phyloP scores from a whole-genome alignment of 306 rosid species.

The Casuarina glauca region DNA sequence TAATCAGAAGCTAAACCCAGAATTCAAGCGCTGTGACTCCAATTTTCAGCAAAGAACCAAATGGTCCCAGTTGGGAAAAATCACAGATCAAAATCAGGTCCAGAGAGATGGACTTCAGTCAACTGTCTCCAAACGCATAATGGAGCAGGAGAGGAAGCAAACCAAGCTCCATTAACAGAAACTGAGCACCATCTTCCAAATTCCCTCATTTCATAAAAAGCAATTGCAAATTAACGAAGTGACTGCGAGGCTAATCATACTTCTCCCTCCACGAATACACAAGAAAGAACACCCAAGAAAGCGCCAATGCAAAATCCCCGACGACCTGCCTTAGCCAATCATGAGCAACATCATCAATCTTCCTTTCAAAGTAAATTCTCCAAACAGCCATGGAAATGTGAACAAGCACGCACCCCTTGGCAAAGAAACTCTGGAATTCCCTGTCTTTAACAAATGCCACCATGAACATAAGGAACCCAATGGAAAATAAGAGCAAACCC shows the following conservation, averaged over 20 bases:
- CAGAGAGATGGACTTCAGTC: not conserved
- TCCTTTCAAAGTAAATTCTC: conserved; percentile 71
- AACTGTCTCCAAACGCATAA: not conserved
- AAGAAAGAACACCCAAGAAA: conserved; percentile 79
- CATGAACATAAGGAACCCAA: conserved; percentile 81
- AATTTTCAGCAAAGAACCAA: conserved; percentile 1
- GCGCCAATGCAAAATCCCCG: conserved; percentile 76
- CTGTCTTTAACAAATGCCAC: conserved; percentile 76
- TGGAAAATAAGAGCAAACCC: conserved; percentile 64
- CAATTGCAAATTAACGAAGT: not conserved
- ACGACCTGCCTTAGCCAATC: conserved; percentile 74
- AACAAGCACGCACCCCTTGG: conserved; percentile 80
- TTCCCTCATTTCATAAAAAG: not conserved
- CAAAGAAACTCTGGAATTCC: conserved; percentile 86
- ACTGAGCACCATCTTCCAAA: not conserved
- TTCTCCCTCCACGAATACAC: conserved; percentile 82
- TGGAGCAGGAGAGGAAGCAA: not conserved
- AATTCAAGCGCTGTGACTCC: conserved; percentile 2
- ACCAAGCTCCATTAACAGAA: not conserved
- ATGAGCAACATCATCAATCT: conserved; percentile 59
- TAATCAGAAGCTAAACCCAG: not conserved
- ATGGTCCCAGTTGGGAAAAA: not conserved
- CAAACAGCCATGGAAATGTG: conserved; percentile 85
- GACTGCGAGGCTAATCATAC: conserved; percentile 56
- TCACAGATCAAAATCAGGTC: not conserved